Evolutionary conservation across 805 yeast genomes (phyloP).

Genomic region (Kuraishia borneana): DNA sequence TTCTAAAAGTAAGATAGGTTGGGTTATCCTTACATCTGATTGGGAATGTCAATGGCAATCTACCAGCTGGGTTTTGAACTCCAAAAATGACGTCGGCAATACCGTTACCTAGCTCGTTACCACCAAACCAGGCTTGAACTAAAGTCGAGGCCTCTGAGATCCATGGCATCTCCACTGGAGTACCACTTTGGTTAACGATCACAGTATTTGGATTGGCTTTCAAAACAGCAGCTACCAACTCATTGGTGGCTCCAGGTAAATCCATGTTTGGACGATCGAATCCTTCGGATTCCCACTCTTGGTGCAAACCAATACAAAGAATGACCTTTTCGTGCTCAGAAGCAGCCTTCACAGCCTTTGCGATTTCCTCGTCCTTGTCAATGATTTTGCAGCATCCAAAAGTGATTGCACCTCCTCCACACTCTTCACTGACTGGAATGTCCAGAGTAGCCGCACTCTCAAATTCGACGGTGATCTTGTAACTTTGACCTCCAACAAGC

Average conservation of each 20-base stretch:
- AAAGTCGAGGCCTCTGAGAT: conserved; percentile 25
- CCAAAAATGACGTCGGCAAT: conserved; percentile 52
- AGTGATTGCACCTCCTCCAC: conserved; percentile 24
- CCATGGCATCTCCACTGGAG: conserved; percentile 55
- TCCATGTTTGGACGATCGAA: conserved; percentile 40
- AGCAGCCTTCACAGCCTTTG: conserved; percentile 37
- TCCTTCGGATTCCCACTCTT: conserved; percentile 53
- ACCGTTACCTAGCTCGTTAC: conserved; percentile 46
- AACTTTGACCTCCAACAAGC: conserved; percentile 21
- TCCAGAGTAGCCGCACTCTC: conserved; percentile 28
- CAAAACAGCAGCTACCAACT: conserved; percentile 30
- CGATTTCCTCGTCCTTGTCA: conserved; percentile 20
- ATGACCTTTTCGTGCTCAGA: conserved; percentile 40
- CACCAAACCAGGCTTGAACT: conserved; percentile 47
- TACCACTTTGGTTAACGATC: conserved; percentile 48
- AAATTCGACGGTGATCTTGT: conserved; percentile 27
- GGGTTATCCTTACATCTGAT: conserved; percentile 41
- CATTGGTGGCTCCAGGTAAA: conserved; percentile 36
- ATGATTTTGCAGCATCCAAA: conserved; percentile 20
- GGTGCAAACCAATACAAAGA: conserved; percentile 37
- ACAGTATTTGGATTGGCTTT: conserved; percentile 38
- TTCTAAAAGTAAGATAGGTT: conserved; percentile 36
- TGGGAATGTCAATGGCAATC: conserved; percentile 47
- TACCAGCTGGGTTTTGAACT: conserved; percentile 50
- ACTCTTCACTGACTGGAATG: conserved; percentile 10